A percentile compares a stretch with the other conserved stretches of the same genome.
Evolutionary conservation across 164 flowering plant species (phyloP).

Genomic region (Liriodendron chinense): DNA sequence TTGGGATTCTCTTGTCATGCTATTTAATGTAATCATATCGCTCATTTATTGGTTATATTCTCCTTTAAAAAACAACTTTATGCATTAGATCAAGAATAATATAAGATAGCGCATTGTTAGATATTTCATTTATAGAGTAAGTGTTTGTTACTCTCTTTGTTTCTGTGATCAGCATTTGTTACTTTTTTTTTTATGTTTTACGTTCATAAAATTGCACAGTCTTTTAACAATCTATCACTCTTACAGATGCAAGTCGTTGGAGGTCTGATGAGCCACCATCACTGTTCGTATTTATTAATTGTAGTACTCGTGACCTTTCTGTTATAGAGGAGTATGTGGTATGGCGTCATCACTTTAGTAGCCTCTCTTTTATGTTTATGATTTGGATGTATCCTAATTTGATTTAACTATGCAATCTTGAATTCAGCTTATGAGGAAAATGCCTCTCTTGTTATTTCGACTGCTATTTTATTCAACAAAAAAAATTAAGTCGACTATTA

Average conservation of each 20-base stretch:
- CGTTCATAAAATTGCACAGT: too few relatives aligned
- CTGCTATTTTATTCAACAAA: too few relatives aligned
- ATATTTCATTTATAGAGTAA: neutral
- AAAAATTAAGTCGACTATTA: too few relatives aligned
- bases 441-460: neutral
- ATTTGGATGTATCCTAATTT: neutral
- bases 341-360: conserved; percentile 26
- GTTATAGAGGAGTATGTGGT: conserved; percentile 92
- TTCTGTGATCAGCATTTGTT: neutral
- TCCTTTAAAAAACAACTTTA: neutral
- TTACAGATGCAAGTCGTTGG: conserved; percentile 66
- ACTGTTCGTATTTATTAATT: conserved; percentile 75
- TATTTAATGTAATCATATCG: neutral
- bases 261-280: conserved; percentile 73
- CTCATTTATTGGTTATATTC: neutral
- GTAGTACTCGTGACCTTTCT: conserved; percentile 86
- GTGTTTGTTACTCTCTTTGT: neutral
- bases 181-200: too few relatives aligned
- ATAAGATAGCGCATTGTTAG: neutral
- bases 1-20: neutral
- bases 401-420: neutral
- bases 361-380: neutral
- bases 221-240: neutral
- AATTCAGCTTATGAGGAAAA: neutral
- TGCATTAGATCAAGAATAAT: neutral